A percentile compares a stretch with the other conserved stretches of the same genome.
phyloP scores from a whole-genome alignment of 2,329 filamentous ascomycete genomes.

The Colletotrichum tropicicola region DNA sequence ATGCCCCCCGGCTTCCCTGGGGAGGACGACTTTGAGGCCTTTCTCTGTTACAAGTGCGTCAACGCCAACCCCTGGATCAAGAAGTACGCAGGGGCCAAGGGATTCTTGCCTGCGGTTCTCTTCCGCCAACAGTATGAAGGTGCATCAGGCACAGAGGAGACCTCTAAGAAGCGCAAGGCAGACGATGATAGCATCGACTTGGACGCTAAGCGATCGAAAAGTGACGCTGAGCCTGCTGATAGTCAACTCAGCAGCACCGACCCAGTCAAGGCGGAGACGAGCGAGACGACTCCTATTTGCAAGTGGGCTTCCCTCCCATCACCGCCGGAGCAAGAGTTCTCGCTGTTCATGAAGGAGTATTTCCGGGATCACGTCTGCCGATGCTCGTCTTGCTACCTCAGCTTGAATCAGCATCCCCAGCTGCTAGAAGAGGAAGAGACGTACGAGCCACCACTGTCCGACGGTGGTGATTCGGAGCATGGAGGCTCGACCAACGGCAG shows the following conservation, averaged over 20 bases:
- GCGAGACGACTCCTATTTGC: constrained; percentile 49
- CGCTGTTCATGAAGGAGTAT: constrained; percentile 80
- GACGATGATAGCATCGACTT: constrained; percentile 56
- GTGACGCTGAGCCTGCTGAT: constrained; percentile 42
- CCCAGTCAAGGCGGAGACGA: constrained; percentile 25
- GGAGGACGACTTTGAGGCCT: constrained; percentile 88
- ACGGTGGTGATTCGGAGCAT: constrained; percentile 63
- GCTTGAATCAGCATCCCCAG: constrained; percentile 76
- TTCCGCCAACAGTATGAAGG: constrained; percentile 38
- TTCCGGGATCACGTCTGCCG: constrained; percentile 88
- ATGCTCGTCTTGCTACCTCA: constrained; percentile 81
- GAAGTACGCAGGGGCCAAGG: constrained; percentile 79
- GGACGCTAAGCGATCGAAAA: constrained; percentile 63
- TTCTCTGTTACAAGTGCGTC: constrained; percentile 95
- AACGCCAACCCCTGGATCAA: constrained; percentile 92
- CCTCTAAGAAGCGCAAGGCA: constrained; percentile 73
- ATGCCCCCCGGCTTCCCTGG: constrained; percentile 86
- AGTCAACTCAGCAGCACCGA: constrained; percentile 4
- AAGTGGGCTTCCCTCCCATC: constrained; percentile 69
- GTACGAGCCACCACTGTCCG: constrained; percentile 90
- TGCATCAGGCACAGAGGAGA: constrained; percentile 4
- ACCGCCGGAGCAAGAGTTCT: constrained; percentile 67
- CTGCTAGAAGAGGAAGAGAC: constrained; percentile 94
- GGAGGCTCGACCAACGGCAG: constrained; percentile 72
- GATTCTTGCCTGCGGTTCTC: constrained; percentile 82